Evolutionary conservation across 2,329 filamentous ascomycete species (phyloP), one percentile per base, ranked within the genome.

Genomic region (Arthrobotrys sphaeroides): DNA sequence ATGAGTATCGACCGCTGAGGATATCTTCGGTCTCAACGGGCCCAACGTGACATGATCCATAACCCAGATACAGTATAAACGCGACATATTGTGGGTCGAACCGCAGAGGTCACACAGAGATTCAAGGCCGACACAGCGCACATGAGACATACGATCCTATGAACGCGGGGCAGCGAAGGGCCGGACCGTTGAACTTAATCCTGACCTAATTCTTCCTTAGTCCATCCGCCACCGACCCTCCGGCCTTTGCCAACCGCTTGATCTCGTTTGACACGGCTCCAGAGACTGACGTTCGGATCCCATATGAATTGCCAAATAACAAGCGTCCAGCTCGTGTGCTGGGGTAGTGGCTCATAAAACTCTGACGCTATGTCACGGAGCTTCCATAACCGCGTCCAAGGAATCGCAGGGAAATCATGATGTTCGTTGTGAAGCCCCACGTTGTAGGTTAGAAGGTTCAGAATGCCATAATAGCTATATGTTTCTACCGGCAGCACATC

Each of bases 391-490:
- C 91, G 87, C 7, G 93, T 97, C 95, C 95, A 99, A 0, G 95
- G 94, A 51, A 99, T 88, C 53, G 95, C 95, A 9, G 95, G 95
- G 84, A 99, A 99, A 83, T 99, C 95, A 83, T 99, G 95, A 84
- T 99, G 95, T 85, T 99, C 95, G 82, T 99, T 99, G 85, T 99
- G 95, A 81, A 97, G 85, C 62, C 95, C 95, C 49, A 99, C 95
- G 80, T 99, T 99, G 86, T 98, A 99, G 0, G 94, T 97, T 57
- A 99, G 84, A 80, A 93, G 84, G 84, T 99, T 99, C 78, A 98
- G 87, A 0, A 91, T 88, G 0, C 95, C 95, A 82, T 99, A 99
- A 87, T 99, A 99, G 53, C 91, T 94, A 84, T 93, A 99, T 0
- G 95, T 99, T 86, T 99, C 95, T 13, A 79, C 74, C 1, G 95